Evolutionary conservation across 2,329 filamentous ascomycete genomes (phyloP), one percentile per base, ranked within the genome.

Genomic region (Thermochaetoides dissita): DNA sequence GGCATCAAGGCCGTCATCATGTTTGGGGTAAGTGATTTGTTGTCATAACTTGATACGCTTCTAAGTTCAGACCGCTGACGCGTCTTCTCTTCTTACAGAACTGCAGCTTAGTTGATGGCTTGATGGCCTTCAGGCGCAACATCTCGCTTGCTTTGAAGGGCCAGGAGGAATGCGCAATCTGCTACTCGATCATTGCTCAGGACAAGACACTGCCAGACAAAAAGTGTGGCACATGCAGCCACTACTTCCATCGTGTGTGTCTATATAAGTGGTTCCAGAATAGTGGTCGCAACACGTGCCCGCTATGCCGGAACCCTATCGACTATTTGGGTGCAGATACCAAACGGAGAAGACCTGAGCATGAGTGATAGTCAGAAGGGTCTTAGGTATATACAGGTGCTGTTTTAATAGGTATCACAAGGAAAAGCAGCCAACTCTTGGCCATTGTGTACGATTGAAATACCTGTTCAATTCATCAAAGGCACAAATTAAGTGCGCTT

Each of bases 231-330:
- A 96, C 89, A 1, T 98, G 91, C 71, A 89, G 87, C 68, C 89
- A 98, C 62, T 67, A 84, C 41, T 98, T 96, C 68, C 91, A 98
- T 62, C 74, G 81, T 1, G 75, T 76, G 2, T 98, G 91, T 64
- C 63, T 98, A 63, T 94, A 86, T 67, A 88, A 89, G 63, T 98
- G 91, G 91, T 96, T 98, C 68, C 84, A 85, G 69, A 89, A 74
- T 53, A 94, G 87, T 59, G 93, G 85, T 61, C 81, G 85, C 56
- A 91, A 84, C 55, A 89, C 82, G 38, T 98, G 91, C 62, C 91
- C 91, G 38, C 67, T 98, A 49, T 98, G 91, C 63, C 73, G 91
- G 53, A 94, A 93, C 59, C 80, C 83, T 17, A 95, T 95, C 59
- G 73, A 76, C 41, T 78, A 77, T 43, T 45, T 58, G 17, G 54